Conservation (phyloP, 441 rosid species). For the Erysimum pusillum region DNA sequence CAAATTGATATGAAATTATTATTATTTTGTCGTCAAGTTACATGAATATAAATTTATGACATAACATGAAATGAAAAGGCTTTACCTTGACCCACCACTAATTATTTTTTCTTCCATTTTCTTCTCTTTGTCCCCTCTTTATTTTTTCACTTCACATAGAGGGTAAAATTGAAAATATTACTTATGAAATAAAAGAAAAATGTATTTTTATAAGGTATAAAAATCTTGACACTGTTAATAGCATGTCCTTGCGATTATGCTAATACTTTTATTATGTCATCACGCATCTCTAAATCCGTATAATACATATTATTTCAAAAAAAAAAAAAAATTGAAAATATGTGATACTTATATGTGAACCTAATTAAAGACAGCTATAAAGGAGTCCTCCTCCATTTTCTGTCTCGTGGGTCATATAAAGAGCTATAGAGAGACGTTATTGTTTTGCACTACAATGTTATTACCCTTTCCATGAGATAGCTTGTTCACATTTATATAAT, state of each 20-base stretch:
- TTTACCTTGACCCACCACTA: constrained; percentile 35
- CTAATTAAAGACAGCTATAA: constrained; percentile 30
- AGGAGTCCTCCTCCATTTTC: not conserved
- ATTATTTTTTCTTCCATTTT: not conserved
- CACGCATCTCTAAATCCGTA: not conserved
- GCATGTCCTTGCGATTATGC: not conserved
- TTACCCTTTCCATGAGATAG: constrained; percentile 21
- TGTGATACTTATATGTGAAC: constrained; percentile 20
- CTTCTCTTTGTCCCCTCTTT: constrained; percentile 26
- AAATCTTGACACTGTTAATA: not conserved
- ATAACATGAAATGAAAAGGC: constrained; percentile 28
- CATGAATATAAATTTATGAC: not conserved
- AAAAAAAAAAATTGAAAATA: not conserved
- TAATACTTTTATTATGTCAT: not conserved
- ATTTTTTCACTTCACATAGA: not conserved
- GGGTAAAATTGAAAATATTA: not conserved
- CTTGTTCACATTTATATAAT: constrained; percentile 6
- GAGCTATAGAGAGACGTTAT: constrained; percentile 10
- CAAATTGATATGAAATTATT: constrained; percentile 10
- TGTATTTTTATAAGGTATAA: not conserved
- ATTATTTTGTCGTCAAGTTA: not conserved
- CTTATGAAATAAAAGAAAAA: not conserved
- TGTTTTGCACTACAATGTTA: constrained; percentile 5
- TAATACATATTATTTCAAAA: not conserved
- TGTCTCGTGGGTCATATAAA: constrained; percentile 23